These are phyloP conservation scores for Paracoccidioides lutzii DNA, from an alignment of 2,329 filamentous ascomycete species.

Conservation along the genomic window DNA sequence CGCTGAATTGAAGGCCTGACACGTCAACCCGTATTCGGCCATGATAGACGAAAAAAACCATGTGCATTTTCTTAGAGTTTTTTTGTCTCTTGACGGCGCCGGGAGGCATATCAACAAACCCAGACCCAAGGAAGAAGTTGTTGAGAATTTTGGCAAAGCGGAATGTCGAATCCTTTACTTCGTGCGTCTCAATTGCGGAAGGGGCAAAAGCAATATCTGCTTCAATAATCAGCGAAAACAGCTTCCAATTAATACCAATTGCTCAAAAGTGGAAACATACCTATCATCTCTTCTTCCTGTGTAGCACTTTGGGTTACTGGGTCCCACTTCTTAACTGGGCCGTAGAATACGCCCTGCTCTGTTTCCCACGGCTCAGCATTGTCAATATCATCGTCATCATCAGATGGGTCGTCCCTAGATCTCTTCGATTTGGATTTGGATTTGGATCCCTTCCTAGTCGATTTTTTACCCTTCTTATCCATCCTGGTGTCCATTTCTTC, in stretches of 20 bases:
- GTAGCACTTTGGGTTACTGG: slow-evolving; percentile 23
- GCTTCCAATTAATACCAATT: slow-evolving; percentile 2
- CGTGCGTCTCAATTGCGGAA: slow-evolving; percentile 43
- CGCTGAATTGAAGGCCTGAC: slow-evolving; percentile 50
- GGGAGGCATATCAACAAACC: slow-evolving; percentile 77
- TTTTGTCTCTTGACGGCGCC: slow-evolving; percentile 76
- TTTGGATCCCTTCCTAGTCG: slow-evolving; percentile 23
- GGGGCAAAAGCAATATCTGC: slow-evolving; percentile 49
- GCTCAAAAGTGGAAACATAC: slow-evolving; percentile 14
- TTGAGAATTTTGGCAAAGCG: slow-evolving; percentile 79
- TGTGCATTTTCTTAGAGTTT: slow-evolving; percentile 91
- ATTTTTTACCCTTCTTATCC: slow-evolving; percentile 23
- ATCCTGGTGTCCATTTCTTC: slow-evolving; percentile 44
- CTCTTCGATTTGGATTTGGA: slow-evolving; percentile 24
- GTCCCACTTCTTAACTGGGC: slow-evolving; percentile 34
- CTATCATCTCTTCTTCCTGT: slow-evolving; percentile 30
- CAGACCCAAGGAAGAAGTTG: slow-evolving; percentile 74
- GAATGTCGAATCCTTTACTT: slow-evolving; percentile 57
- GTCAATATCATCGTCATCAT: slow-evolving; percentile 25
- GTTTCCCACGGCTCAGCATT: slow-evolving; percentile 33
- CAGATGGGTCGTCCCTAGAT: slow-evolving; percentile 27
- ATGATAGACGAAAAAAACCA: slow-evolving; percentile 83
- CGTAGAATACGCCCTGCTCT: slow-evolving; percentile 29
- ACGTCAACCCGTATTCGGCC: slow-evolving; percentile 70
- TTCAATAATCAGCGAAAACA: slow-evolving; percentile 12